These are phyloP conservation scores for Rhodotorula sp. DNA, from an alignment of 1,284 basidiomycete genomes.

Conservation along the genomic window DNA sequence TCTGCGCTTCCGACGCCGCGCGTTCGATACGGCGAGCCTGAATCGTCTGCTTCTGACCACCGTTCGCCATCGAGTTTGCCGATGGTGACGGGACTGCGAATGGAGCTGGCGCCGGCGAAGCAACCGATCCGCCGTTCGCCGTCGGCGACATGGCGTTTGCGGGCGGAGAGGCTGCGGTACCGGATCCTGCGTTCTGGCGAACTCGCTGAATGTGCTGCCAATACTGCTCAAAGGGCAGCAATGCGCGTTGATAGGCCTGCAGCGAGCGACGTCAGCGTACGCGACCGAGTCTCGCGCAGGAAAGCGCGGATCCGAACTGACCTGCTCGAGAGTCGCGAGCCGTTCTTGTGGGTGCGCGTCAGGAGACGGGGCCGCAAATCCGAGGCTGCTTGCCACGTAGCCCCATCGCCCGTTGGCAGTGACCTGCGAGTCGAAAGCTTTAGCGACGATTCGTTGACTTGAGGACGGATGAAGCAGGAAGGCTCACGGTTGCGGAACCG, in stretches of 20 bases:
- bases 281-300: neutral
- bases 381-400: constrained; percentile 8
- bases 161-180: neutral
- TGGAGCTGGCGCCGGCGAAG: neutral
- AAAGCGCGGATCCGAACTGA: neutral
- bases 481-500: neutral
- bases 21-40: constrained; percentile 15
- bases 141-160: neutral
- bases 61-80: neutral
- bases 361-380: constrained; percentile 8
- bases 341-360: constrained; percentile 19
- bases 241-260: constrained; percentile 28
- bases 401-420: constrained; percentile 2
- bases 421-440: constrained; percentile 3
- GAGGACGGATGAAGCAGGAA: neutral
- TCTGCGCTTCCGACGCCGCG: neutral
- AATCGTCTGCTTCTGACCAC: constrained; percentile 3
- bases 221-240: constrained; percentile 35
- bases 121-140: neutral
- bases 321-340: neutral
- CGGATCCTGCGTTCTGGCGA: neutral
- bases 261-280: neutral
- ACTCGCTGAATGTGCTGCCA: constrained; percentile 15
- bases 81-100: neutral
- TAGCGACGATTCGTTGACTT: neutral